Base-by-base conservation (phyloP, 305 asterid genomes). In the Salvia sclarea region DNA sequence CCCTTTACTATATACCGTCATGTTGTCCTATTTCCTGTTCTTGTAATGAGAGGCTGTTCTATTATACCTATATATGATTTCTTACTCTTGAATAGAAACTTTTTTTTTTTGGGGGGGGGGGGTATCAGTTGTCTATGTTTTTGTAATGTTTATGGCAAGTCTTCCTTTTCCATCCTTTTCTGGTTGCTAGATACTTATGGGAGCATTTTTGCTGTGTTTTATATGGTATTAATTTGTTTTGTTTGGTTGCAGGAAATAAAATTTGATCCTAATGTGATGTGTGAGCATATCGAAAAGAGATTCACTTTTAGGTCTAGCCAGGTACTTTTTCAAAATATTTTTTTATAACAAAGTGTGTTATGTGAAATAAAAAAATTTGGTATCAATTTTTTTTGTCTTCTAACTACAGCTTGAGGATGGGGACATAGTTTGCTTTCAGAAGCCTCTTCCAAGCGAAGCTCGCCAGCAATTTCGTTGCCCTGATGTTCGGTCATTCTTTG, bases 361-460 rank as follows among this genome's bases (percentile, higher is more conserved):
- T 47, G 35, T 56, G 70, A 35, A 56, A 53, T 35, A 30, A 24
- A 57, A 31, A 60, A 21, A 28, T 60, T 60, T 47, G 68, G 64
- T 30, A 64, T 68, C 49, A 47, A 53, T 69, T 74, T 56, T 24
- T 75, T 71, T 57, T 52, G 11, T 60, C 38, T 41, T 66, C 43
- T 75, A 20, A 67, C 64, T 71, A 77, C 85, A 86, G 89, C 85
- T 83, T 47, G 83, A 76, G 71, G 82, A 86, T 83, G 92, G 92
- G 25, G 85, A 83, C 76, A 86, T 86, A 59, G 55, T 86, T 41
- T 83, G 89, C 74, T 74, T 74, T 80, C 92, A 86, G 66, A 83
- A 77, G 70, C 67, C 65, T 68, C 75, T 75, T 77, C 56, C 87
- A 55, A 59, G 68, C 16, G 67, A 78, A 73, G 76, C 64, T 73